A percentile compares a stretch with the other conserved stretches of the same genome.
Evolutionary conservation across 176 grass and related monocot species (phyloP).

Genomic region (Zea mays): Zm-B73-REFERENCE-NAM-5.0 NC_050102.1:9503501-9504000

Average conservation of each 20-base stretch:
- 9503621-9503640: constrained; percentile 32
- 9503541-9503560: constrained; percentile 99
- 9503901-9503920: background rate
- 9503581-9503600: constrained; percentile 30
- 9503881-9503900: background rate
- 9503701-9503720: constrained; percentile 92
- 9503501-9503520: constrained; percentile 99
- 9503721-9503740: constrained; percentile 25
- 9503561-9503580: constrained; percentile 47
- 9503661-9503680: constrained; percentile 95
- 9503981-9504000: background rate
- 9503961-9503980: background rate
- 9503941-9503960: constrained; percentile 12
- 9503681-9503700: constrained; percentile 93
- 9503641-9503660: constrained; percentile 85
- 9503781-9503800: constrained; percentile 7
- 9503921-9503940: background rate
- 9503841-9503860: background rate
- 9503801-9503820: background rate
- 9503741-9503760: background rate
- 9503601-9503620: constrained; percentile 24
- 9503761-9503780: background rate
- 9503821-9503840: background rate
- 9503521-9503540: constrained; percentile 97
- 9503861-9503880: background rate